phyloP scores from a whole-genome alignment of 257 asterid species.

The Henckelia pumila region DNA sequence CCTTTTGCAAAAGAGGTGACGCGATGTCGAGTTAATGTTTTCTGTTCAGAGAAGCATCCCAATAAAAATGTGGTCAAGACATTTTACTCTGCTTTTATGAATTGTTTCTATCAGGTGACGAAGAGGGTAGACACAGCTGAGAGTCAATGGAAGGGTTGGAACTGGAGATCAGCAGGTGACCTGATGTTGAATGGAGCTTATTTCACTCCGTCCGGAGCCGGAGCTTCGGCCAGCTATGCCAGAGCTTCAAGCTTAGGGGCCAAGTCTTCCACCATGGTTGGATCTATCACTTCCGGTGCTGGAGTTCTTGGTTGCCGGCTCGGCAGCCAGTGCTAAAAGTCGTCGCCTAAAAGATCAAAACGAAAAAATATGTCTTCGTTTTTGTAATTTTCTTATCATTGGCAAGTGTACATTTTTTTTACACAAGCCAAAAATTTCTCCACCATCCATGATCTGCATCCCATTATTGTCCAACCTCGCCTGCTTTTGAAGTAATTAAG shows the following conservation, averaged over 20 bases:
- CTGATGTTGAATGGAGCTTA: slow-evolving; percentile 60
- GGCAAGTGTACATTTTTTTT: slow-evolving; percentile 51
- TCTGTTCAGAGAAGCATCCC: background rate
- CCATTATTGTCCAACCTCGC: slow-evolving; percentile 47
- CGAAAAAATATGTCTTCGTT: slow-evolving; percentile 12
- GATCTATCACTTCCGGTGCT: slow-evolving; percentile 44
- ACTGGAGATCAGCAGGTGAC: slow-evolving; percentile 62
- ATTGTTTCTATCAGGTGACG: slow-evolving; percentile 38
- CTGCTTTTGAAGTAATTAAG: slow-evolving; percentile 31
- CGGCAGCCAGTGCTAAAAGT: slow-evolving; percentile 43
- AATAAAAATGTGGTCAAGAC: background rate
- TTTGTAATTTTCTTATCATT: slow-evolving; percentile 6
- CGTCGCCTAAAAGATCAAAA: slow-evolving; percentile 13
- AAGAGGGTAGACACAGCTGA: slow-evolving; percentile 47
- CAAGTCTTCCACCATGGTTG: slow-evolving; percentile 51
- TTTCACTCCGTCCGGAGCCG: slow-evolving; percentile 60
- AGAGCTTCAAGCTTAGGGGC: slow-evolving; percentile 65
- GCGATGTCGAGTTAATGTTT: background rate
- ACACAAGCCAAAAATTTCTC: slow-evolving; percentile 33
- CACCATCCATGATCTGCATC: slow-evolving; percentile 2
- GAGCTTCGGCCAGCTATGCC: slow-evolving; percentile 60
- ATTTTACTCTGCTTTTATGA: background rate
- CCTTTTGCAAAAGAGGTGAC: slow-evolving; percentile 54
- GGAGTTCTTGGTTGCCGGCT: slow-evolving; percentile 52
- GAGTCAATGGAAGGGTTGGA: slow-evolving; percentile 49